Percentiles rank a stretch among this genome's conserved stretches.
Conservation (phyloP, 371 early-diverging fungal genomes). For the Apophysomyces trapeziformis region DNA sequence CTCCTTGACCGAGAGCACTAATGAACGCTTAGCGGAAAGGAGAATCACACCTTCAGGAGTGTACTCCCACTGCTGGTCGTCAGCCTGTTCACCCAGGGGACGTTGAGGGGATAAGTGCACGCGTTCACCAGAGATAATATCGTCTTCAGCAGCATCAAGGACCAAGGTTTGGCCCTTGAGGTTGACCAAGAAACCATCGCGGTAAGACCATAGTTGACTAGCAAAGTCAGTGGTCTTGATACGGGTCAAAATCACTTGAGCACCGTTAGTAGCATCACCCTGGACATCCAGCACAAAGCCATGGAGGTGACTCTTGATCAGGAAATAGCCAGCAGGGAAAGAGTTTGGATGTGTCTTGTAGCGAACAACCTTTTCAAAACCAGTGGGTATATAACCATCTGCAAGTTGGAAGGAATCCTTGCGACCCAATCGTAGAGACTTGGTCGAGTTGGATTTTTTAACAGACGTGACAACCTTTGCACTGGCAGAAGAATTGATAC, state of each 20-base stretch:
- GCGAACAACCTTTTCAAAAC: constrained; percentile 48
- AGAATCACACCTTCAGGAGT: constrained; percentile 36
- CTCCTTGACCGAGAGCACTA: constrained; percentile 44
- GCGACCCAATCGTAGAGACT: constrained; percentile 11
- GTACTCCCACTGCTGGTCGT: constrained; percentile 44
- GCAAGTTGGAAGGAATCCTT: constrained; percentile 25
- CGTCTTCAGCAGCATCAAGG: constrained; percentile 35
- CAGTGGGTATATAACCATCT: constrained; percentile 44
- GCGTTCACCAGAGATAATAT: constrained; percentile 32
- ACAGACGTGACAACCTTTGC: not conserved
- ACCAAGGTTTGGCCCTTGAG: constrained; percentile 46
- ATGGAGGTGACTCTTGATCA: constrained; percentile 53
- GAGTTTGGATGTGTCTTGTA: constrained; percentile 40
- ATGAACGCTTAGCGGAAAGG: constrained; percentile 33
- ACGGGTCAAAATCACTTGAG: constrained; percentile 34
- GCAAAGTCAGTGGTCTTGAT: constrained; percentile 44
- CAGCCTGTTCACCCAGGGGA: constrained; percentile 15
- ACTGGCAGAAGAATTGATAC: constrained; percentile 16
- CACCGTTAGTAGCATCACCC: constrained; percentile 25
- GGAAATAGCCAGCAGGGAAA: constrained; percentile 45
- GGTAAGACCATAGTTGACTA: constrained; percentile 58
- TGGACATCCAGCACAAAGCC: constrained; percentile 47
- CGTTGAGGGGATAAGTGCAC: constrained; percentile 29
- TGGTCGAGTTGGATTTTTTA: constrained; percentile 2
- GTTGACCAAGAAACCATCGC: constrained; percentile 54